phyloP scores from a whole-genome alignment of 2,329 filamentous ascomycete genomes.

The Plenodomus tracheiphilus region DNA sequence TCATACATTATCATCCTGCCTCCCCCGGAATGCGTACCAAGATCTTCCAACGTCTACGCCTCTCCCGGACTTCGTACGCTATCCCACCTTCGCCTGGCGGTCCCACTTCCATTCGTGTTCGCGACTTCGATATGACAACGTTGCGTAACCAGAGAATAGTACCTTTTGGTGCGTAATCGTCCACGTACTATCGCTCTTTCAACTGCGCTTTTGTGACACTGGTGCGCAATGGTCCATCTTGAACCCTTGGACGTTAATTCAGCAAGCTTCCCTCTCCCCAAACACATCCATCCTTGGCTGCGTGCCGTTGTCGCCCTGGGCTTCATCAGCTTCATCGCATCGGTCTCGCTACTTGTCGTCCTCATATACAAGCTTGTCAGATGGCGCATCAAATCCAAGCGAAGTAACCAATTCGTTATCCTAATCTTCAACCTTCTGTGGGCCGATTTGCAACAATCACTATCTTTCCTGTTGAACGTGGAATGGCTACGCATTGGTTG shows the following conservation, averaged over 20 bases:
- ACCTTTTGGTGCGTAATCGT: constrained; percentile 16
- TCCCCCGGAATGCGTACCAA: constrained; percentile 12
- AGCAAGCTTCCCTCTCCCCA: constrained; percentile 38
- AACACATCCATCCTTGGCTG: constrained; percentile 46
- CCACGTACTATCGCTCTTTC: neutral
- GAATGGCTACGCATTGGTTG: constrained; percentile 60
- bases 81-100: constrained; percentile 5
- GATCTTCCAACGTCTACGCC: constrained; percentile 7
- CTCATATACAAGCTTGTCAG: constrained; percentile 53
- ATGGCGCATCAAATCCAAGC: constrained; percentile 42
- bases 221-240: constrained; percentile 22
- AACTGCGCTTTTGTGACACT: neutral
- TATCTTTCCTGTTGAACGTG: constrained; percentile 66
- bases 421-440: constrained; percentile 71
- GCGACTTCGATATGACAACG: constrained; percentile 24
- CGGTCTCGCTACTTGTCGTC: constrained; percentile 48
- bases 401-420: constrained; percentile 67
- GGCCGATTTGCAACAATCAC: constrained; percentile 68
- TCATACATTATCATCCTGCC: constrained; percentile 29
- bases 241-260: constrained; percentile 31
- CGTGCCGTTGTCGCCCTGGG: constrained; percentile 52
- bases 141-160: constrained; percentile 7
- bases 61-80: constrained; percentile 4
- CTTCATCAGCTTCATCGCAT: constrained; percentile 52
- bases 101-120: neutral